Evolutionary conservation across 2,329 filamentous ascomycete species (phyloP), one percentile per base, ranked within the genome.

Genomic region (Lasiodiplodia gonubiensis): DNA sequence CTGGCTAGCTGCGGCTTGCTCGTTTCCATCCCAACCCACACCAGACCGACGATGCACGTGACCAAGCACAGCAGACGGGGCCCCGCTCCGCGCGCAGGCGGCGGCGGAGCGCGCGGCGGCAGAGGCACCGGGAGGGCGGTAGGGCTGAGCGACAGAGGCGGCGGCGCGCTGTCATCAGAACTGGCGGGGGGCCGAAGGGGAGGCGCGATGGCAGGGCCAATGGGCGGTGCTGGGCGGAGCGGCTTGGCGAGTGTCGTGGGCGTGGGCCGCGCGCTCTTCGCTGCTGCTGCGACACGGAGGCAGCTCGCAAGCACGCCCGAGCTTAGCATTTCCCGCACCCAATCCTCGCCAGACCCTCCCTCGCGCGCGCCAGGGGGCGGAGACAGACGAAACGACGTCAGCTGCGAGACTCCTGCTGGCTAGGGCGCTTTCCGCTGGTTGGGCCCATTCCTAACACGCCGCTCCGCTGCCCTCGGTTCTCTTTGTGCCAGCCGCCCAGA

Each of bases 401-500:
- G 74, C 70, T 73, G 73, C 74, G 72, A 74, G 73, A 75, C 74
- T 71, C 7, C 75, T 63, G 59, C 46, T 63, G 59, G 46, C 23
- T 63, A 63, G 46, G 30, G 59, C 59, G 59, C 59, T 39, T 71
- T 71, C 67, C 73, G 73, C 70, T 72, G 71, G 70, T 63, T 72
- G 69, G 72, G 70, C 70, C 71, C 70, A 68, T 74, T 66, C 74
- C 72, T 72, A 73, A 69, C 60, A 61, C 69, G 71, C 72, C 69
- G 64, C 70, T 69, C 70, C 69, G 67, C 60, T 66, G 57, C 66
- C 66, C 66, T 65, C 69, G 66, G 59, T 64, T 67, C 59, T 67
- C 66, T 67, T 54, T 63, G 37, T 67, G 70, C 71, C 73, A 76
- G 76, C 76, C 65, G 75, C 71, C 74, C 73, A 75, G 75, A 71